These are phyloP conservation scores for Suhomyces canberraensis DNA, from an alignment of 805 yeast species.

Conservation along the genomic window DNA sequence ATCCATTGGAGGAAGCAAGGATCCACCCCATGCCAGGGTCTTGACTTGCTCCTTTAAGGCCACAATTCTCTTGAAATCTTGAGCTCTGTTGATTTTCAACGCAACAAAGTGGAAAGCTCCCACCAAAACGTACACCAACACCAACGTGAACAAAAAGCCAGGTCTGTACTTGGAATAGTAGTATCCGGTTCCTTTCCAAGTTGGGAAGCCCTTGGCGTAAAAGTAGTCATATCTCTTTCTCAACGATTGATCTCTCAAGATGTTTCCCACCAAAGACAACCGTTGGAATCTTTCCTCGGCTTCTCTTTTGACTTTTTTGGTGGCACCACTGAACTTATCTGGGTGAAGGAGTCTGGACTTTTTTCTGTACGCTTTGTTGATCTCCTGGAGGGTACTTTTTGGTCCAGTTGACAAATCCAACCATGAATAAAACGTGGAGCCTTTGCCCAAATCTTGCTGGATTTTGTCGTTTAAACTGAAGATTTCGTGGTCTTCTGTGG, in stretches of 20 bases:
- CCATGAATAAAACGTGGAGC: slow-evolving; percentile 67
- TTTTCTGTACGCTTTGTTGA: slow-evolving; percentile 65
- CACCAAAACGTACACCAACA: slow-evolving; percentile 48
- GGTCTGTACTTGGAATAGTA: slow-evolving; percentile 68
- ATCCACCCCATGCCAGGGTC: slow-evolving; percentile 54
- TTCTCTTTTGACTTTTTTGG: slow-evolving; percentile 34
- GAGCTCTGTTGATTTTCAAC: slow-evolving; percentile 50
- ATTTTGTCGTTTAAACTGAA: slow-evolving; percentile 68
- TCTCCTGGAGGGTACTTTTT: slow-evolving; percentile 49
- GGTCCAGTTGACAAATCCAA: slow-evolving; percentile 47
- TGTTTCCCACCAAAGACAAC: slow-evolving; percentile 70
- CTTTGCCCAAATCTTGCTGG: slow-evolving; percentile 57
- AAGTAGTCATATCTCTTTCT: slow-evolving; percentile 80
- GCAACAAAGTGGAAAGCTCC: slow-evolving; percentile 58
- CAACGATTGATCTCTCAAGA: slow-evolving; percentile 55
- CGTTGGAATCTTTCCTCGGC: slow-evolving; percentile 75
- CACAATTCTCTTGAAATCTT: slow-evolving; percentile 56
- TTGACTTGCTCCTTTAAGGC: slow-evolving; percentile 50
- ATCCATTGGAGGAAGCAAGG: slow-evolving; percentile 47
- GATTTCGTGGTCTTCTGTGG: slow-evolving; percentile 74
- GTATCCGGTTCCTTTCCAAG: slow-evolving; percentile 68
- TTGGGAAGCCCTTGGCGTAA: slow-evolving; percentile 79
- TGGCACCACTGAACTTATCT: slow-evolving; percentile 52
- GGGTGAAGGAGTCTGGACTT: slow-evolving; percentile 78
- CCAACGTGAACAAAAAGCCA: slow-evolving; percentile 49